Percentiles rank a stretch among this genome's conserved stretches.
Evolutionary conservation across 257 asterid species (phyloP).

Genomic region (Leptodermis oblonga): DNA sequence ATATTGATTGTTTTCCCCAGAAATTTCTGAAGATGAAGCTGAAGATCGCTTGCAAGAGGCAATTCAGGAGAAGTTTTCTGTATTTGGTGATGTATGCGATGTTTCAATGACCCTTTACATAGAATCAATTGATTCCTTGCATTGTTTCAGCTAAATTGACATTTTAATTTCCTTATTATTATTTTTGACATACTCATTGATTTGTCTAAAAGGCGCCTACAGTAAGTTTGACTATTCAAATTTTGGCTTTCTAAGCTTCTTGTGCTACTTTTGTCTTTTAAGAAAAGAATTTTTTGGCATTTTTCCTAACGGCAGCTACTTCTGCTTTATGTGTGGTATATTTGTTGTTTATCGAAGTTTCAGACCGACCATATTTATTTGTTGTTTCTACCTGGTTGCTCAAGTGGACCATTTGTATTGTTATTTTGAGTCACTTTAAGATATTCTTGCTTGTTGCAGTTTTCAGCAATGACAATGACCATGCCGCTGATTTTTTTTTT

Average conservation of each 20-base stretch:
- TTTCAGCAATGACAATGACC: not conserved
- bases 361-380: not conserved
- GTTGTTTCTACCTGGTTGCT: not conserved
- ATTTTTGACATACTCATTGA: not conserved
- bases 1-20: conserved; percentile 37
- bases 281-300: not conserved
- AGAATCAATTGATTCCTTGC: conserved; percentile 6
- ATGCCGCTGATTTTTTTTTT: not conserved
- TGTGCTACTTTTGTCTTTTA: not conserved
- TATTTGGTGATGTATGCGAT: conserved; percentile 80
- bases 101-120: not conserved
- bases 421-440: not conserved
- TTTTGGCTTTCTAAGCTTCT: not conserved
- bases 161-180: not conserved
- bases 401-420: not conserved
- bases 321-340: not conserved
- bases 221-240: not conserved
- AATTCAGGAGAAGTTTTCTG: conserved; percentile 92
- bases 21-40: conserved; percentile 96
- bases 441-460: not conserved
- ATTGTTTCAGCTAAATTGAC: not conserved
- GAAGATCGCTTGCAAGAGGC: conserved; percentile 96
- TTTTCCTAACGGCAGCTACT: not conserved
- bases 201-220: not conserved
- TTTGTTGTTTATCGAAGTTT: not conserved